phyloP scores from a whole-genome alignment of 176 grass and related monocot genomes.

The bread wheat (Triticum aestivum) region DNA sequence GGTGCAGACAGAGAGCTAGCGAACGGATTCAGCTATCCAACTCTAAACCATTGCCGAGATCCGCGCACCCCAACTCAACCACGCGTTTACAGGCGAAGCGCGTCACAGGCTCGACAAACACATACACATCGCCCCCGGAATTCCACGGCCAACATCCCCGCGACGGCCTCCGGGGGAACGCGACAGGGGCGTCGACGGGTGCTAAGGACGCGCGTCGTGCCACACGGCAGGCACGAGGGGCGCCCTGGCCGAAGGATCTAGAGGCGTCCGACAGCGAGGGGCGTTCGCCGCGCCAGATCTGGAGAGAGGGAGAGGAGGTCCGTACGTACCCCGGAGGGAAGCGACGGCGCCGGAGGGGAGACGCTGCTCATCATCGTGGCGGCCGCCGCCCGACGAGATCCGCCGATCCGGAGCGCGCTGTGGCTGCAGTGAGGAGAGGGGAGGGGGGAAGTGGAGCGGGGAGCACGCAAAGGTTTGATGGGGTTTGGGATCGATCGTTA shows the following conservation, averaged over 20 bases:
- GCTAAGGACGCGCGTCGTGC: not conserved
- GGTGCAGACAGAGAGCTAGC: not conserved
- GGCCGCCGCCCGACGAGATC: conserved; percentile 2
- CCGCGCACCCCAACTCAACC: not conserved
- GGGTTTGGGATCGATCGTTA: not conserved
- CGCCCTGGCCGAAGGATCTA: not conserved
- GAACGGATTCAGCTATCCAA: not conserved
- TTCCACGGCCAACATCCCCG: not conserved
- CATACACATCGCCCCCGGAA: not conserved
- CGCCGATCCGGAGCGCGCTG: not conserved
- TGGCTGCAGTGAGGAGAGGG: not conserved
- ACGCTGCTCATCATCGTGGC: conserved; percentile 41
- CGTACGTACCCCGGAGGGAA: conserved; percentile 34
- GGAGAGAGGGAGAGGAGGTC: not conserved
- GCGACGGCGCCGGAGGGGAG: conserved; percentile 20
- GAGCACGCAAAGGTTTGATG: conserved; percentile 32
- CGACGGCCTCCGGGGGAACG: not conserved
- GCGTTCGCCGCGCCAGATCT: conserved; percentile 32
- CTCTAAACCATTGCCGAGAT: not conserved
- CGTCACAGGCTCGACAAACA: not conserved
- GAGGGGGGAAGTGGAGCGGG: conserved; percentile 6
- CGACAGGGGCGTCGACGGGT: not conserved
- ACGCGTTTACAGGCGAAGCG: not conserved
- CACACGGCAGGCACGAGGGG: not conserved
- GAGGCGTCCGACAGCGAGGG: not conserved